Base-by-base conservation (phyloP, 1,284 basidiomycete species). In the Ceratobasidium sp. region DNA sequence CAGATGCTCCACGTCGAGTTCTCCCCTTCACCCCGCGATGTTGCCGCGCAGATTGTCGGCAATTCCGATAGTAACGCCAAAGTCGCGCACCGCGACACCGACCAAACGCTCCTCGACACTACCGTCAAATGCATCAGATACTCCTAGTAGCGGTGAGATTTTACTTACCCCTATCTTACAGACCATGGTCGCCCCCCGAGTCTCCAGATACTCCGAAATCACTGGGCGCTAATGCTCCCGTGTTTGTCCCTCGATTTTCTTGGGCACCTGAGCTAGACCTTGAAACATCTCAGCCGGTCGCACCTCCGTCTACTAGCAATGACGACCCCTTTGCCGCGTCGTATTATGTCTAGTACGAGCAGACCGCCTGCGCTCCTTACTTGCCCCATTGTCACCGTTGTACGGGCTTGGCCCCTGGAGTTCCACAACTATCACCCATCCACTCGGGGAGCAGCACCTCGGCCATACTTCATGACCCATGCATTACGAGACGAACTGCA, bases 401-500 rank as follows among this genome's bases (percentile, higher is more conserved):
- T 67, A 67, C 50, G 41, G 50, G 5, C 32, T 67, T 6, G 64
- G 52, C 64, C 64, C 2, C 38, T 67, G 18, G 64, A 67, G 18
- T 67, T 67, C n/a, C 64, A 67, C 26, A 67, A 67, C 38, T 67
- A 67, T 18, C 64, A 67, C 28, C 64, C 64, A 1, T 13, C 21
- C 14, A 38, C 43, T 1, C 50, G 64, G 2, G 26, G 38, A 87
- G 87, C 78, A 1, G 32, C 46, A 23, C 52, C 50, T 9, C 50
- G 64, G 35, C 32, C 49, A 5, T 55, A 67, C 46, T 94, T 89
- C 83, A 88, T 89, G 73, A 91, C 95, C 0, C 86, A 90, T 61
- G 86, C 87, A 26, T 83, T 96, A 23, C 90, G 94, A 14, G 90
- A 96, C 76, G 88, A 90, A 44, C 83, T 98, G 18, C 93, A 94